Evolutionary conservation across 2,329 filamentous ascomycete genomes (phyloP), one percentile per base, ranked within the genome.

Genomic region (Penicillium vulpinum): DNA sequence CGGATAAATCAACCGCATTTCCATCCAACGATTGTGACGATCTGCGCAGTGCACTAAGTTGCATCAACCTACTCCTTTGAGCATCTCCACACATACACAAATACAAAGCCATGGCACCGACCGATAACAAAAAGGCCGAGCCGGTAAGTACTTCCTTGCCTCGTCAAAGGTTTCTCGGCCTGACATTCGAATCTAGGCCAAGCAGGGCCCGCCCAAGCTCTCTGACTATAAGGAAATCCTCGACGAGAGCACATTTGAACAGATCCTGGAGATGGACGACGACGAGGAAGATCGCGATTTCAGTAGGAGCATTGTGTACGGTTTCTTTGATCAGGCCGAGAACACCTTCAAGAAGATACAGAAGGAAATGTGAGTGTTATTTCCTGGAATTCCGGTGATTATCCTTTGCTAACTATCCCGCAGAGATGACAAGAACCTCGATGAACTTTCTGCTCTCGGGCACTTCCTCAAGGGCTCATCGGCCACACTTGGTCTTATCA

Each of bases 241-340:
- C 76, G 93, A 97, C 74, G 78, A 81, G 59, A 73, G 77, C 54
- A 96, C 92, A 55, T 99, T 99, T 69, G 87, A 88, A 68, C 94
- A 97, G 80, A 97, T 99, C 73, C 85, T 97, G 61, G 94, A 97
- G 77, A 97, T 99, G 93, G 94, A 99, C 74, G 94, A 97, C 62
- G 89, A 90, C 62, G 88, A 87, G 11, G 89, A 93, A 11, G 89
- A 93, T 62, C 84, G 87, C 67, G 91, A 96, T 47, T 97, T 97
- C 81, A 95, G 90, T 78, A 85, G 82, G 67, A 88, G 89, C 59
- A 92, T 99, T 64, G 92, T 97, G 47, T 88, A 86, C 71, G 91
- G 91, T 60, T 99, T 96, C 80, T 96, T 97, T 66, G 87, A 91
- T 18, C 94, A 99, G 78, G 93, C 92, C 36, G 85, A 92, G 65